Conservation (phyloP, 1,139 yeast species). For the Candida sanyaensis region DNA sequence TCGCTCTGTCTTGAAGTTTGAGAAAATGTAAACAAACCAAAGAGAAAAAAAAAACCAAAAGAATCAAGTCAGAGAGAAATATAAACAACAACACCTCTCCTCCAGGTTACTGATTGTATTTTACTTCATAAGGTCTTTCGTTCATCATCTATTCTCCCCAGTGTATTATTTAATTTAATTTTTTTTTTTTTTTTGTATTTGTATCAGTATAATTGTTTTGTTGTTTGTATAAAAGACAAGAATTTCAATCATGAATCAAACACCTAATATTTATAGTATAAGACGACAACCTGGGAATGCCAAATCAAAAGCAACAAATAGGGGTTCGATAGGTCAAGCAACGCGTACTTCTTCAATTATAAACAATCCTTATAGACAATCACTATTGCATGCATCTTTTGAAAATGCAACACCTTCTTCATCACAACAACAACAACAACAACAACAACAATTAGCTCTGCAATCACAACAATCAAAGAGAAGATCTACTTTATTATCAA, state of each 20-base stretch:
- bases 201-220: too few relatives aligned
- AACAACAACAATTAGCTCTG: not conserved
- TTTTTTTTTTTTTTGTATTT: too few relatives aligned
- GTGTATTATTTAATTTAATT: too few relatives aligned
- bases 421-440: constrained; percentile 1
- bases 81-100: not conserved
- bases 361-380: constrained; percentile 6
- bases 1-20: not conserved
- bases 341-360: constrained; percentile 5
- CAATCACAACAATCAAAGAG: constrained; percentile 22
- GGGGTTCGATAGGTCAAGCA: constrained; percentile 13
- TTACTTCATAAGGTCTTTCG: too few relatives aligned
- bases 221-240: too few relatives aligned
- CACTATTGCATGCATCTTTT: constrained; percentile 2
- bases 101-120: not conserved
- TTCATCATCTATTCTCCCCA: too few relatives aligned
- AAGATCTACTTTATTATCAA: constrained; percentile 33
- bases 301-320: not conserved
- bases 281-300: not conserved
- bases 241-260: not conserved
- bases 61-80: too few relatives aligned
- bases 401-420: constrained; percentile 7
- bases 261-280: not conserved
- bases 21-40: constrained; percentile 4
- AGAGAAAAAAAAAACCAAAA: not conserved